These are phyloP conservation scores for Russula compacta DNA, from an alignment of 768 basidiomycete species.

Conservation along the genomic window DNA sequence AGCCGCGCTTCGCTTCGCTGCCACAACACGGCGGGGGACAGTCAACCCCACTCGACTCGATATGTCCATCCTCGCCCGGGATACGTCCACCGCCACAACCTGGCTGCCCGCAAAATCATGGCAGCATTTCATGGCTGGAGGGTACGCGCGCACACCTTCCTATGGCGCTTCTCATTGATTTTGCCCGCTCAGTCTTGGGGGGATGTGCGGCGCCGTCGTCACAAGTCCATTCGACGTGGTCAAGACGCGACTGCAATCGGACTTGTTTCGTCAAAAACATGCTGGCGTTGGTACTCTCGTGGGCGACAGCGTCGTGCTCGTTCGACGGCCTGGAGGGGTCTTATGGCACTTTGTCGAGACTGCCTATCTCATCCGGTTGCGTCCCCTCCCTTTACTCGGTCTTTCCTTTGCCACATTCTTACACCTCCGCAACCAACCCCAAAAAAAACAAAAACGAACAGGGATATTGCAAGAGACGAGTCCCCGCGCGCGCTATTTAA, in stretches of 20 bases:
- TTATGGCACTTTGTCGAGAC: conserved; percentile 96
- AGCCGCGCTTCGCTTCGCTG: too few relatives aligned
- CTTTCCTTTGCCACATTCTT: neutral
- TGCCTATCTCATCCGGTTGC: conserved; percentile 74
- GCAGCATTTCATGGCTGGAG: conserved; percentile 80
- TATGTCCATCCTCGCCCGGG: conserved; percentile 22
- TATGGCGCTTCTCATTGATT: neutral
- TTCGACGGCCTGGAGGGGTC: conserved; percentile 39
- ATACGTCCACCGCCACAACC: conserved; percentile 20
- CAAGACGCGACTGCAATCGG: conserved; percentile 93
- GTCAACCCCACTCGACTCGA: too few relatives aligned
- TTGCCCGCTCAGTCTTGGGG: conserved; percentile 57
- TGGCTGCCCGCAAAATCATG: conserved; percentile 67
- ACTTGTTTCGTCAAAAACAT: conserved; percentile 55
- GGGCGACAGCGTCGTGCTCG: conserved; percentile 27
- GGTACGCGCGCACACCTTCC: conserved; percentile 42
- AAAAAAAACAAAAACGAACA: conserved; percentile 24
- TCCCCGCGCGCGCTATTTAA: conserved; percentile 86
- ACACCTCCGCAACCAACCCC: neutral
- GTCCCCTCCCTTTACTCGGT: conserved; percentile 15
- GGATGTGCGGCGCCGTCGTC: conserved; percentile 95
- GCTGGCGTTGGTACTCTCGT: conserved; percentile 24
- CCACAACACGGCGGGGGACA: too few relatives aligned
- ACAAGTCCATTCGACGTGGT: conserved; percentile 98
- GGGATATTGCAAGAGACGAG: conserved; percentile 84